Conservation (phyloP, 164 flowering plant species). For the Cinnamomum micranthum region DNA sequence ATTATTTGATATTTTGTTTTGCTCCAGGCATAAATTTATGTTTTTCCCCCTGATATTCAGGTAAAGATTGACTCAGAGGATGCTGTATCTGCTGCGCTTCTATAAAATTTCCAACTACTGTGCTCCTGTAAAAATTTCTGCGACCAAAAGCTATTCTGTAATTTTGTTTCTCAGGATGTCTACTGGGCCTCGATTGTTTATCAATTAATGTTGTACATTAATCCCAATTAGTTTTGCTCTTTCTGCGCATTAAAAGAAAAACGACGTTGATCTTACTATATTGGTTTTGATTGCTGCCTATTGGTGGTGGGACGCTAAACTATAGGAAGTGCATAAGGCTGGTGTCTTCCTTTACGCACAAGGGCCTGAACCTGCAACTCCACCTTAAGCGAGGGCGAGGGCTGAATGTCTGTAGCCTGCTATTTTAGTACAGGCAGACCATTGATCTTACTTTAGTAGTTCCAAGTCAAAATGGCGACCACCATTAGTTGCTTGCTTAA, state of each 20-base stretch:
- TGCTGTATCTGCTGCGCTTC: constrained; percentile 33
- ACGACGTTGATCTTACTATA: background rate
- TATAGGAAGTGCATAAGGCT: too few species aligned
- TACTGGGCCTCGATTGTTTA: background rate
- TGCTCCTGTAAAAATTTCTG: background rate
- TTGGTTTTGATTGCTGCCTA: background rate
- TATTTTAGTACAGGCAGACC: too few species aligned
- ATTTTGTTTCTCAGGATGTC: too few species aligned
- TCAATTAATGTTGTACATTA: background rate
- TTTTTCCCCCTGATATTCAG: constrained; percentile 30
- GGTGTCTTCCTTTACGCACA: too few species aligned
- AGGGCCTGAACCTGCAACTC: too few species aligned
- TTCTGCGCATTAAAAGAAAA: background rate
- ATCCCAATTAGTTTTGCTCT: background rate
- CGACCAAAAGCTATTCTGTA: background rate
- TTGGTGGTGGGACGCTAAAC: background rate
- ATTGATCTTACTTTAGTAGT: too few species aligned
- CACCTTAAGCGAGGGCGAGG: too few species aligned
- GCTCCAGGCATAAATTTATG: background rate
- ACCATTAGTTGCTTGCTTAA: too few species aligned
- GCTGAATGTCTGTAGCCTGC: too few species aligned
- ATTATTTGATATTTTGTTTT: background rate
- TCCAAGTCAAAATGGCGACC: too few species aligned
- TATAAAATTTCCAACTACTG: constrained; percentile 20
- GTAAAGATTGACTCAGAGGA: constrained; percentile 65